A percentile compares a stretch with the other conserved stretches of the same genome.
phyloP scores from a whole-genome alignment of 2,329 filamentous ascomycete genomes.

The Scytalidium lignicola region DNA sequence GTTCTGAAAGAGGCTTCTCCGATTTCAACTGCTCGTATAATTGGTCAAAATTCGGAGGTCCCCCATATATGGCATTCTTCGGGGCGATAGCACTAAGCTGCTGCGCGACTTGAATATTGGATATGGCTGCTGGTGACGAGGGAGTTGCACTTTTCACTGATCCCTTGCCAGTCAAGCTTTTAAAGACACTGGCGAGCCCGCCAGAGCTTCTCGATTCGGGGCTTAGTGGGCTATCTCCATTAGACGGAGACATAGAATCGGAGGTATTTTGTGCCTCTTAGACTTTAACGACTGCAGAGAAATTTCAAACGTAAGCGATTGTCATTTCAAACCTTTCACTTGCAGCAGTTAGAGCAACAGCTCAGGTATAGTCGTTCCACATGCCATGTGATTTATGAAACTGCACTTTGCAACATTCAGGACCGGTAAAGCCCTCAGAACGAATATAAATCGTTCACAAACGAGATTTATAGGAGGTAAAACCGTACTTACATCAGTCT shows the following conservation, averaged over 20 bases:
- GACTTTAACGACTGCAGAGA: neutral
- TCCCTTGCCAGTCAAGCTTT: conserved; percentile 51
- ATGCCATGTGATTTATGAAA: neutral
- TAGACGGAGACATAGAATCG: conserved; percentile 52
- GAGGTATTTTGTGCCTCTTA: neutral
- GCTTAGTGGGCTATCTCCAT: conserved; percentile 50
- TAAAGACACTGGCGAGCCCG: conserved; percentile 59
- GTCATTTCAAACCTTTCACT: too few relatives aligned
- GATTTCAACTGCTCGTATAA: conserved; percentile 50
- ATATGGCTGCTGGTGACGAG: conserved; percentile 29
- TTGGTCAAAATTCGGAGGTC: conserved; percentile 48
- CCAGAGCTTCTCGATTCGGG: conserved; percentile 51
- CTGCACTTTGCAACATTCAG: neutral
- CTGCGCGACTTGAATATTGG: conserved; percentile 37
- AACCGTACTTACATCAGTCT: neutral
- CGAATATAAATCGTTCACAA: neutral
- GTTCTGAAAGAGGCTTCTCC: conserved; percentile 44
- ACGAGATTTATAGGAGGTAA: neutral
- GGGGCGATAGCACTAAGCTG: conserved; percentile 35
- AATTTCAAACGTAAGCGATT: neutral
- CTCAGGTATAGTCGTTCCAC: neutral
- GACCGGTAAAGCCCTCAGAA: neutral
- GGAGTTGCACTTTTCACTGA: conserved; percentile 44
- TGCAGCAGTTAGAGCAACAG: too few relatives aligned
- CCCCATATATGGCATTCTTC: conserved; percentile 29